Percentiles rank a stretch among this genome's conserved stretches.
These are phyloP conservation scores for Grammothele lineata DNA, from an alignment of 768 basidiomycete genomes.

Conservation along the genomic window DNA sequence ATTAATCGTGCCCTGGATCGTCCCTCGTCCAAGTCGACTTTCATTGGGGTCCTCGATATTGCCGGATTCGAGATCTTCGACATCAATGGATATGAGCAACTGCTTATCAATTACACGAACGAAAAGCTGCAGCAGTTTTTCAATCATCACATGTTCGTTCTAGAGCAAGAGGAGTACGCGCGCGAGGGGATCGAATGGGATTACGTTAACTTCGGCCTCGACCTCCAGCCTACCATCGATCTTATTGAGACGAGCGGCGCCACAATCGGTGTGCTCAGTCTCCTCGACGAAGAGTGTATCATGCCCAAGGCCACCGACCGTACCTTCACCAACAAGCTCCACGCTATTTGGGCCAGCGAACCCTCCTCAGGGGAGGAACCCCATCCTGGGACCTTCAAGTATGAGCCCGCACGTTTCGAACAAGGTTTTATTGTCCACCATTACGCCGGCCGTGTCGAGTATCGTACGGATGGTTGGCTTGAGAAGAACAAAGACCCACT, in stretches of 20 bases:
- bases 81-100: slow-evolving; percentile 92
- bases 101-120: slow-evolving; percentile 98
- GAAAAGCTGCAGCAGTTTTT: slow-evolving; percentile 98
- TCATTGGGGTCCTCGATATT: slow-evolving; percentile 98
- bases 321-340: slow-evolving; percentile 92
- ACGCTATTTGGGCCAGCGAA: slow-evolving; percentile 67
- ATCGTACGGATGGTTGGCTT: slow-evolving; percentile 93
- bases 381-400: slow-evolving; percentile 81
- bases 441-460: slow-evolving; percentile 96
- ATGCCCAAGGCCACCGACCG: slow-evolving; percentile 98
- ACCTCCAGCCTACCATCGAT: slow-evolving; percentile 97
- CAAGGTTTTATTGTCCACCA: slow-evolving; percentile 95
- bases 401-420: slow-evolving; percentile 81
- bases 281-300: slow-evolving; percentile 96
- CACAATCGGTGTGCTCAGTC: slow-evolving; percentile 85
- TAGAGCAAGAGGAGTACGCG: slow-evolving; percentile 98
- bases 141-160: slow-evolving; percentile 99
- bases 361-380: slow-evolving; percentile 37
- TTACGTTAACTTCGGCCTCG: slow-evolving; percentile 96
- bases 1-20: slow-evolving; percentile 94
- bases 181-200: slow-evolving; percentile 97
- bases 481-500: slow-evolving; percentile 99
- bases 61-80: slow-evolving; percentile 99
- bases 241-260: slow-evolving; percentile 79
- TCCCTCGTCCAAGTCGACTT: slow-evolving; percentile 86